Evolutionary conservation across 805 yeast genomes (phyloP), one percentile per base, ranked within the genome.

Genomic region (Candida taoyuanica): DNA sequence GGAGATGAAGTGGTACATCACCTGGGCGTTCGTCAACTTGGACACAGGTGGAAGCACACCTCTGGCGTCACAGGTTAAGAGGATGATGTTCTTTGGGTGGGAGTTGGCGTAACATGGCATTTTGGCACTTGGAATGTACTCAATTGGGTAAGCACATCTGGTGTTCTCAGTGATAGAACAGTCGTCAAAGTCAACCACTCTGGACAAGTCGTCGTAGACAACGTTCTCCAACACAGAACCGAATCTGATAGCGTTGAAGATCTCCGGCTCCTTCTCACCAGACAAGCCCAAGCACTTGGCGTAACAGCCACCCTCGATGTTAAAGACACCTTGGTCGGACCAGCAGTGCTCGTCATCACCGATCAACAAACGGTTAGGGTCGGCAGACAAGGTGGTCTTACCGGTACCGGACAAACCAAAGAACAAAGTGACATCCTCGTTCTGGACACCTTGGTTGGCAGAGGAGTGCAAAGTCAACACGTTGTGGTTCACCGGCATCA

Each of bases 331-430:
- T 53, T 84, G 73, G 67, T 91, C 95, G 15, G 97, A 85, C 98
- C 98, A 91, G 73, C 98, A 91, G 73, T 91, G 98, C 71, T 91
- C 98, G 63, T 91, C 98, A 65, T 91, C 98, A 64, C 98, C 98
- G 61, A 91, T 91, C 63, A 91, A 77, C 63, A 76, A 68, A 67
- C 98, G 83, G 68, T 86, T 73, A 43, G 96, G 96, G 63, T 91
- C 98, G 39, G 98, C 98, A 53, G 95, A 85, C 54, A 91, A 71
- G 14, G 98, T 91, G 51, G 98, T 91, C 73, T 91, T 91, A 65
- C 98, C 98, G 33, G 98, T 91, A 64, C 98, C 98, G 32, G 96
- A 85, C 47, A 91, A 73, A 58, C 98, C 98, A 59, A 91, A 91
- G 78, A 91, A 91, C 58, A 91, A 74, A 18, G 98, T 86, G 40